Base-by-base conservation (phyloP, 176 grass and related monocot genomes). In the Poa pratensis region DNA sequence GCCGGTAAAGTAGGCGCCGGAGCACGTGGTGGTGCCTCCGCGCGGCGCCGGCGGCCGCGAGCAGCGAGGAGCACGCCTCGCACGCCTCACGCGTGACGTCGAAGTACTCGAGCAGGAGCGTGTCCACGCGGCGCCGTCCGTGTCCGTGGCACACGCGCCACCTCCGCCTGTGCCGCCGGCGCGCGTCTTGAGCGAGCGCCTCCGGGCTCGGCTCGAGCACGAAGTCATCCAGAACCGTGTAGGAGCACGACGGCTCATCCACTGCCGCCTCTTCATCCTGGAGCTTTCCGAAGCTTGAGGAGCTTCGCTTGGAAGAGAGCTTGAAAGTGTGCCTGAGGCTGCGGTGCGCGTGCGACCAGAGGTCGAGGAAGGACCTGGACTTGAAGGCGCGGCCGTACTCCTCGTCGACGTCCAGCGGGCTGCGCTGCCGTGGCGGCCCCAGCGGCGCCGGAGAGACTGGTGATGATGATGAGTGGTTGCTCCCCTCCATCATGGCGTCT, bases 351-450 rank as follows among this genome's bases (percentile, higher is more conserved):
- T 94, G 88, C 14, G 91, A 77, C 88, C 94, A 98, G 13, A 98
- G 92, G 45, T 95, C 93, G 4, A 94, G 53, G 81, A 95, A 98
- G 3, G 96, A 95, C 62, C 89, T 91, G 57, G 96, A 92, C 70
- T 85, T 87, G 51, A 98, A 92, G 6, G 88, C 87, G 32, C 79
- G 73, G 53, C 75, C 86, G 89, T 98, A 98, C 88, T 98, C 96
- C 61, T 98, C 96, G 79, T 95, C 88, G 79, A 98, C 89, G 80
- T 64, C 76, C 5, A 86, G 66, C 9, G 79, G 69, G 81, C 89
- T 83, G 43, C 78, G 76, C 6, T 14, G 82, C 35, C 76, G 76
- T 5, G 58, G 81, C 19, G 80, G 24, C 15, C 5, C 13, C 12
- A 13, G 6, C 18, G 50, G 1, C 26, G 35, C 55, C 66, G 66